Conservation (phyloP, 306 rosid genomes). For the Argentina anserina region DNA sequence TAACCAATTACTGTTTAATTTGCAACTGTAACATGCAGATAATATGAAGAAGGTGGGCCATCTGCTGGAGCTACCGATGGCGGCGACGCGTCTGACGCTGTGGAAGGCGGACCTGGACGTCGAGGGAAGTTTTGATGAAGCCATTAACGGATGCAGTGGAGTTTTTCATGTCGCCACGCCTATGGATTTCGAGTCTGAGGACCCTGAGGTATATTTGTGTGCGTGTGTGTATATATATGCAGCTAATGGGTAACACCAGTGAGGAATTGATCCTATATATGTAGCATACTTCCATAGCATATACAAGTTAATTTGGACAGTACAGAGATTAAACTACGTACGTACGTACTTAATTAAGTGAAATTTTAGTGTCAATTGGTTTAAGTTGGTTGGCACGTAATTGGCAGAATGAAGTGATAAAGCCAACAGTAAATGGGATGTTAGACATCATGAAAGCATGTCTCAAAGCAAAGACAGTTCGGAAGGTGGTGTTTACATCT, state of each 20-base stretch:
- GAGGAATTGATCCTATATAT: not conserved
- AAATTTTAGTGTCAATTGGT: no score
- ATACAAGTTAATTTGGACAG: no score
- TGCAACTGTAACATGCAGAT: constrained; percentile 21
- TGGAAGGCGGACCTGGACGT: constrained; percentile 72
- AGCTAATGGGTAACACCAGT: not conserved
- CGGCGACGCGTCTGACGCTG: constrained; percentile 40
- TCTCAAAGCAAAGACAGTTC: constrained; percentile 43
- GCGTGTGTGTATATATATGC: constrained; percentile 28
- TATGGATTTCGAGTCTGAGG: constrained; percentile 72
- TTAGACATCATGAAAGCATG: constrained; percentile 66
- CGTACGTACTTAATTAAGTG: no score
- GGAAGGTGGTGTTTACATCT: constrained; percentile 62
- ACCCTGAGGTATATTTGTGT: constrained; percentile 55
- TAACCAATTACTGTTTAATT: not conserved
- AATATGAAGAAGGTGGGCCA: constrained; percentile 71
- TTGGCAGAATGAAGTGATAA: constrained; percentile 69
- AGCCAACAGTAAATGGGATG: constrained; percentile 60
- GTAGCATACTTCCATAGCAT: no score
- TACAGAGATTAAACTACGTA: no score
- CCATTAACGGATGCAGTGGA: constrained; percentile 64
- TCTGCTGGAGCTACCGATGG: constrained; percentile 54
- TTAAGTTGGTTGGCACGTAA: not conserved
- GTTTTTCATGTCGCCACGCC: constrained; percentile 88
- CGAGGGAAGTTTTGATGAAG: constrained; percentile 73